Conservation (phyloP, 805 yeast species). For the Vanderwaltozyma verrucispora region DNA sequence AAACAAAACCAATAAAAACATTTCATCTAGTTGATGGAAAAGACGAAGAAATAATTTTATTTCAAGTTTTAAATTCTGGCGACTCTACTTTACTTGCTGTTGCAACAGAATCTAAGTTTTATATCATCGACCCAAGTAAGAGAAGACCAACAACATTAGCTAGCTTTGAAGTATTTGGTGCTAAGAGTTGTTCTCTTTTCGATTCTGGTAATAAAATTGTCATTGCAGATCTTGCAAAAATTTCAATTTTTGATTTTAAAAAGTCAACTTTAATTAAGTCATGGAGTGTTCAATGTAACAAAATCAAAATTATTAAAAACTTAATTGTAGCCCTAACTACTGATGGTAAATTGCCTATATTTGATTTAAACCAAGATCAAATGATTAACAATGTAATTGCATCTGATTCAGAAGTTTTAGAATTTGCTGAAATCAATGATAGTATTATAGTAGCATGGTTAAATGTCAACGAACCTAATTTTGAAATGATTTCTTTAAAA, state of each 20-base stretch:
- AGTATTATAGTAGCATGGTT: constrained; percentile 29
- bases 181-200: constrained; percentile 10
- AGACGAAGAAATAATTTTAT: constrained; percentile 21
- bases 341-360: constrained; percentile 16
- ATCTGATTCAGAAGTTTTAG: constrained; percentile 19
- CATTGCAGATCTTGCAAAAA: constrained; percentile 12
- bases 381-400: constrained; percentile 26
- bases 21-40: constrained; percentile 27
- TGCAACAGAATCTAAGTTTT: constrained; percentile 35
- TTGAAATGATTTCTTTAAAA: constrained; percentile 20
- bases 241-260: constrained; percentile 13
- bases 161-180: constrained; percentile 13
- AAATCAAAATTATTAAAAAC: constrained; percentile 12
- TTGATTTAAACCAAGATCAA: constrained; percentile 27
- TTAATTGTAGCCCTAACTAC: constrained; percentile 14
- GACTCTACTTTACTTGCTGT: constrained; percentile 22
- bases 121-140: constrained; percentile 51
- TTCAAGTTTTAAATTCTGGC: constrained; percentile 16
- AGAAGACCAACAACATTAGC: constrained; percentile 25
- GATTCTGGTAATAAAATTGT: constrained; percentile 16
- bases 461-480: constrained; percentile 32
- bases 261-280: constrained; percentile 9
- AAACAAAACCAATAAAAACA: constrained; percentile 28
- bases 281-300: constrained; percentile 18
- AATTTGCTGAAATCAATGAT: constrained; percentile 11